phyloP scores from a whole-genome alignment of 371 early-diverging fungal genomes.

The Coemansia sp. region DNA sequence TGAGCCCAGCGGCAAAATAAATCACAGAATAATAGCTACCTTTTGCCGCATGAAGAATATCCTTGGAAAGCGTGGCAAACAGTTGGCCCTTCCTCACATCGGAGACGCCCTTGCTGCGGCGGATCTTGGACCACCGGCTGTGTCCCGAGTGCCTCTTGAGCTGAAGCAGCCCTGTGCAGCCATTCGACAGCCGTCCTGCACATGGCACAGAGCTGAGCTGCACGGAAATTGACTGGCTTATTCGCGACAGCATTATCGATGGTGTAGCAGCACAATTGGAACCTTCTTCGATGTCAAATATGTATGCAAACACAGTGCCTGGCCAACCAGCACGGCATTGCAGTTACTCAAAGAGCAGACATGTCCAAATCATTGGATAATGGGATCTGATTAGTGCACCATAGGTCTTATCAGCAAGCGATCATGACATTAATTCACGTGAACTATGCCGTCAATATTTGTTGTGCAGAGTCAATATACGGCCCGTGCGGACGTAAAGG shows the following conservation, averaged over 20 bases:
- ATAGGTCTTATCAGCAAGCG: background rate
- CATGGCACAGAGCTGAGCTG: background rate
- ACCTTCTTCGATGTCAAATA: background rate
- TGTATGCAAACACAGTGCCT: background rate
- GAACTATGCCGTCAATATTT: background rate
- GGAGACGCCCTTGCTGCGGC: background rate
- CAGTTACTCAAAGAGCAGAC: background rate
- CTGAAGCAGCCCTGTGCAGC: background rate
- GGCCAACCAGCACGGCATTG: background rate
- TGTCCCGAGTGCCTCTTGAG: background rate
- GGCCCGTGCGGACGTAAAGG: background rate
- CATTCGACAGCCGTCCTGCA: background rate
- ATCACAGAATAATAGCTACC: too few species aligned
- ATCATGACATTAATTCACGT: background rate
- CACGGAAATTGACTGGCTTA: background rate
- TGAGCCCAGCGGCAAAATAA: too few species aligned
- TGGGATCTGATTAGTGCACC: background rate
- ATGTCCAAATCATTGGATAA: background rate
- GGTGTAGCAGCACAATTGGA: background rate
- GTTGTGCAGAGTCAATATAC: background rate
- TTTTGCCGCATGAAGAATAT: too few species aligned
- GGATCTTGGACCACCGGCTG: background rate
- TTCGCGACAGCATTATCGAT: background rate
- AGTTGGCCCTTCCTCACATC: background rate
- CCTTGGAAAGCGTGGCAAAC: background rate